phyloP scores from a whole-genome alignment of 495 filamentous ascomycete genomes.

The Daldinia bambusicola region DNA sequence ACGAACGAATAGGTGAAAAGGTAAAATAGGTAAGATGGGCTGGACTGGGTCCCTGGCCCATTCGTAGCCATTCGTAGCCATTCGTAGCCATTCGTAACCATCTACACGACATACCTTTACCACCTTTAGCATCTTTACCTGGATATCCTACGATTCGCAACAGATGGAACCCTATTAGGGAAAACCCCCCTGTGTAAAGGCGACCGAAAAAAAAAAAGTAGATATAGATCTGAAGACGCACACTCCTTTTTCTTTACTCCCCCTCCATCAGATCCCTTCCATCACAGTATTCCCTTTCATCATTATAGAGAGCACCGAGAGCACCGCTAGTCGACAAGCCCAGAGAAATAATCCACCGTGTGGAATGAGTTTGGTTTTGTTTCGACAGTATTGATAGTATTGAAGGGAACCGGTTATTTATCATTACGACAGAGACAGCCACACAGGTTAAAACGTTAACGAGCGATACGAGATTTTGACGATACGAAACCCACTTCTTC shows the following conservation, averaged over 20 bases:
- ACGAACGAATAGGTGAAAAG: not conserved
- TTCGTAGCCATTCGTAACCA: no score
- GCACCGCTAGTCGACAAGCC: slow-evolving; percentile 19
- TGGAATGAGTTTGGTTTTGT: slow-evolving; percentile 40
- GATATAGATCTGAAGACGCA: slow-evolving; percentile 45
- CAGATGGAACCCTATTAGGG: slow-evolving; percentile 37
- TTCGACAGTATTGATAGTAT: slow-evolving; percentile 41
- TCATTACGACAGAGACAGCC: slow-evolving; percentile 38
- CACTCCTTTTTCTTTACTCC: slow-evolving; percentile 25
- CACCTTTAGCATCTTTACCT: not conserved
- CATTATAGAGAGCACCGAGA: slow-evolving; percentile 32
- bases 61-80: no score
- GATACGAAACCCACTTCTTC: slow-evolving; percentile 39
- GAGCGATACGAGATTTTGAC: slow-evolving; percentile 39
- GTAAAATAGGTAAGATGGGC: slow-evolving; percentile 19
- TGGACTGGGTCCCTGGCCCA: slow-evolving; percentile 32
- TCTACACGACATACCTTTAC: not conserved
- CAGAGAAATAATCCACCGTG: slow-evolving; percentile 35
- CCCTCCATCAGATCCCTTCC: slow-evolving; percentile 38
- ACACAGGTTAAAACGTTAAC: slow-evolving; percentile 37
- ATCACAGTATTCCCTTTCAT: slow-evolving; percentile 41
- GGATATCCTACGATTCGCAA: slow-evolving; percentile 28
- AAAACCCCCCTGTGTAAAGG: slow-evolving; percentile 32
- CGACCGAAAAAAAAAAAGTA: slow-evolving; percentile 38
- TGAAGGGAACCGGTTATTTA: slow-evolving; percentile 44